Conservation (phyloP, 1,284 basidiomycete genomes). For the Apiotrichum laibachii region DNA sequence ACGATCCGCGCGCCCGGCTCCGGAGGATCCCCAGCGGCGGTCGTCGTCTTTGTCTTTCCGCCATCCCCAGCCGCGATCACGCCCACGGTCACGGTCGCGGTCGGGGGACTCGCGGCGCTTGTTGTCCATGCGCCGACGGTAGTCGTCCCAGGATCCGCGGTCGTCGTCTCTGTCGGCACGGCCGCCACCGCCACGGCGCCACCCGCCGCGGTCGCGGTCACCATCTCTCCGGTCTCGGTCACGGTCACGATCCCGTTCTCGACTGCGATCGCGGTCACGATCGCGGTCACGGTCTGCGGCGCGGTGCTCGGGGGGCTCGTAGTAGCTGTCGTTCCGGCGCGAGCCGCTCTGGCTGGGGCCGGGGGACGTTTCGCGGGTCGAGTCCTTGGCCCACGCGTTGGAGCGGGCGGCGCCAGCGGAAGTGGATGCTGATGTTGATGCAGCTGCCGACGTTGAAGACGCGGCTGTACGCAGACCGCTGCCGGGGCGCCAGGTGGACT, state of each 20-base stretch:
- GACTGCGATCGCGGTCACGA: background rate
- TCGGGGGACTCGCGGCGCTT: constrained; percentile 2
- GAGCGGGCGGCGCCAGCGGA: background rate
- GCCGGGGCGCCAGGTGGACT: constrained; percentile 23
- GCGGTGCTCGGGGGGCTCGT: constrained; percentile 15
- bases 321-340: constrained; percentile 13
- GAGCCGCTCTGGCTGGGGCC: constrained; percentile 5
- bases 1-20: background rate
- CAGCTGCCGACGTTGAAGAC: background rate
- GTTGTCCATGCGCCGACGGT: constrained; percentile 4
- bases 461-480: background rate
- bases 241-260: background rate
- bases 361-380: background rate
- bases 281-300: constrained; percentile 4
- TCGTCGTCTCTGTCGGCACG: constrained; percentile 5
- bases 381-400: constrained; percentile 18
- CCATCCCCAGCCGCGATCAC: constrained; percentile 1
- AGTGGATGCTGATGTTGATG: background rate
- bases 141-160: constrained; percentile 14
- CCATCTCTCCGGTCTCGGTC: background rate
- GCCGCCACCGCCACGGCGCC: background rate
- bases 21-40: background rate
- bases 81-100: constrained; percentile 1
- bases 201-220: background rate
- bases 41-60: constrained; percentile 5